These are phyloP conservation scores for Apiospora koreana DNA, from an alignment of 2,329 filamentous ascomycete species.

Conservation along the genomic window DNA sequence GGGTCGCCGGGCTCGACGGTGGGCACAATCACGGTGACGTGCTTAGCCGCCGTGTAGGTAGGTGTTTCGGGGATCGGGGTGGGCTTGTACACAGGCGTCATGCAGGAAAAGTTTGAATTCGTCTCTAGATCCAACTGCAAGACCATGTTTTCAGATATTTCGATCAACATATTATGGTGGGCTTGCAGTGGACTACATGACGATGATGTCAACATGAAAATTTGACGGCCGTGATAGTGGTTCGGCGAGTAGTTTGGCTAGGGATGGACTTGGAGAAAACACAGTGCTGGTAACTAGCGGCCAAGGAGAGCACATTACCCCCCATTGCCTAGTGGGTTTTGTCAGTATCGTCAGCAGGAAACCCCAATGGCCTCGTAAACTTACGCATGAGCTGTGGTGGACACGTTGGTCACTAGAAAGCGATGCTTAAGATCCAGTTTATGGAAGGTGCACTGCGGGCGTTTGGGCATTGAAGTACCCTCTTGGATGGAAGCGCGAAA, in stretches of 20 bases:
- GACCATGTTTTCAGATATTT: slow-evolving; percentile 45
- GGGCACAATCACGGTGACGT: slow-evolving; percentile 54
- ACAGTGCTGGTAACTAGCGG: slow-evolving; percentile 73
- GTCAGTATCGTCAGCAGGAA: background rate
- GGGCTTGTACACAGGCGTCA: slow-evolving; percentile 35
- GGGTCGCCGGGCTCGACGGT: slow-evolving; percentile 46
- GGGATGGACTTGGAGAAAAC: slow-evolving; percentile 61
- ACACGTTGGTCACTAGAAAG: slow-evolving; percentile 90
- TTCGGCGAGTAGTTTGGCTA: slow-evolving; percentile 50
- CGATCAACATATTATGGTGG: slow-evolving; percentile 74
- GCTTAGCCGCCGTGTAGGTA: slow-evolving; percentile 28
- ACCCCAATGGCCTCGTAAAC: slow-evolving; percentile 37
- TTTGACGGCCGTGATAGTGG: slow-evolving; percentile 69
- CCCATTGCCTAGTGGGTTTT: slow-evolving; percentile 74
- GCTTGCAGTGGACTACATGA: slow-evolving; percentile 74
- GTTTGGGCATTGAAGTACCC: slow-evolving; percentile 27
- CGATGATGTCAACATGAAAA: slow-evolving; percentile 68
- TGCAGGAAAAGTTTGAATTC: slow-evolving; percentile 45
- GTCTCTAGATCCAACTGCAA: slow-evolving; percentile 38
- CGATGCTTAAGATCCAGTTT: slow-evolving; percentile 59
- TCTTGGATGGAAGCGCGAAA: slow-evolving; percentile 57
- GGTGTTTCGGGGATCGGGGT: background rate
- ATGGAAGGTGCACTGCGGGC: slow-evolving; percentile 65
- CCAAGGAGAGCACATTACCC: slow-evolving; percentile 90
- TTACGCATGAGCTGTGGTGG: slow-evolving; percentile 95